Evolutionary conservation across 2,329 filamentous ascomycete species (phyloP).

Genomic region (Pseudopyricularia cyperi): DNA sequence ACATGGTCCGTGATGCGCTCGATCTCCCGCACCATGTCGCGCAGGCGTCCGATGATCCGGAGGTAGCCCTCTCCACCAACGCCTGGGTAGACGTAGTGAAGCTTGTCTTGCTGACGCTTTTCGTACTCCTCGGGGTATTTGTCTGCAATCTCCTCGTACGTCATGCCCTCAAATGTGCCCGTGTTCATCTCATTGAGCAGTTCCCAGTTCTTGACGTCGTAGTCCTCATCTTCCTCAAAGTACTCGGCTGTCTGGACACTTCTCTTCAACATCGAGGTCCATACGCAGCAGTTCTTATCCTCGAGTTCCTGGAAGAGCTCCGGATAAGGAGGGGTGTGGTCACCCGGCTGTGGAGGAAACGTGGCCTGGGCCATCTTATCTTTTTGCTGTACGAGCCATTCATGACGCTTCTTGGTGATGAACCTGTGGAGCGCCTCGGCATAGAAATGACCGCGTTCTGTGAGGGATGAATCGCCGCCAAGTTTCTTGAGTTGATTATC

Average conservation of each 20-base stretch:
- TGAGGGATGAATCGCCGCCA: slow-evolving; percentile 79
- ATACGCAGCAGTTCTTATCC: slow-evolving; percentile 90
- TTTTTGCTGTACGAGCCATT: slow-evolving; percentile 74
- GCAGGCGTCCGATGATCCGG: slow-evolving; percentile 88
- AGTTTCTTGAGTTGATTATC: slow-evolving; percentile 85
- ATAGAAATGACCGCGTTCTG: slow-evolving; percentile 67
- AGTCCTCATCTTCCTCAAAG: slow-evolving; percentile 85
- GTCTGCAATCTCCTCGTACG: slow-evolving; percentile 78
- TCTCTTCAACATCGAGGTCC: slow-evolving; percentile 93
- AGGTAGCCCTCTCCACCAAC: slow-evolving; percentile 93
- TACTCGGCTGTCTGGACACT: slow-evolving; percentile 78
- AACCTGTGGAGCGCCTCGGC: slow-evolving; percentile 70
- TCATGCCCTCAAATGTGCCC: slow-evolving; percentile 86
- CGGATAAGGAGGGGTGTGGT: slow-evolving; percentile 89
- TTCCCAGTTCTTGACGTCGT: slow-evolving; percentile 93
- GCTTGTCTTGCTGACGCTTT: slow-evolving; percentile 71
- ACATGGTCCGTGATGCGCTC: slow-evolving; percentile 96
- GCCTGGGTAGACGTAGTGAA: slow-evolving; percentile 92
- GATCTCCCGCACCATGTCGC: slow-evolving; percentile 91
- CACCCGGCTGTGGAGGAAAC: slow-evolving; percentile 82
- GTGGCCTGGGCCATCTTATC: slow-evolving; percentile 63
- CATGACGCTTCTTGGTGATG: slow-evolving; percentile 64
- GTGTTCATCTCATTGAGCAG: slow-evolving; percentile 96
- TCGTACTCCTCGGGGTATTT: slow-evolving; percentile 70
- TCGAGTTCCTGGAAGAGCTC: slow-evolving; percentile 59